Evolutionary conservation across 495 filamentous ascomycete species (phyloP).

Genomic region (Podospora bellae-mahoneyi): DNA sequence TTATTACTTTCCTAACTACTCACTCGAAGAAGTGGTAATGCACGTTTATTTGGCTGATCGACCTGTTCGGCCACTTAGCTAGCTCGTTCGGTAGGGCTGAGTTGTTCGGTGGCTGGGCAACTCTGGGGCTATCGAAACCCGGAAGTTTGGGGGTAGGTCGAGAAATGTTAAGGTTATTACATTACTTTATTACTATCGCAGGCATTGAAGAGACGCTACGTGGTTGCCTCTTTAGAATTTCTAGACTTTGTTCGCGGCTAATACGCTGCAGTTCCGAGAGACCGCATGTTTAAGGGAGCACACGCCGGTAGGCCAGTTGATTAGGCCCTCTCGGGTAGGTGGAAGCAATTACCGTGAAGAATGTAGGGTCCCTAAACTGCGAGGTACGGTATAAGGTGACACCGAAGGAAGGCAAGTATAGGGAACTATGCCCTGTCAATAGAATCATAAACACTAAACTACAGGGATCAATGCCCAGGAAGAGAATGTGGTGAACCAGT

Average conservation of each 20-base stretch:
- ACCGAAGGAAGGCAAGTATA: background rate
- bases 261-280: no score
- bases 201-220: background rate
- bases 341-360: no score
- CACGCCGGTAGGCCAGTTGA: no score
- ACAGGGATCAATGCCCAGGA: background rate
- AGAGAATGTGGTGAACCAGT: background rate
- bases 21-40: constrained; percentile 15
- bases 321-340: no score
- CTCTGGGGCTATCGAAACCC: background rate
- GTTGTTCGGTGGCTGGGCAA: background rate
- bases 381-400: no score
- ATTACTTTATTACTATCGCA: background rate
- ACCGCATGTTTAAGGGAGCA: no score
- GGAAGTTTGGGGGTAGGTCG: background rate
- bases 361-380: no score
- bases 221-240: background rate
- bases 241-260: no score
- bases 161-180: background rate
- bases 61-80: constrained; percentile 9
- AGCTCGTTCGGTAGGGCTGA: background rate
- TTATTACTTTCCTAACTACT: constrained; percentile 14
- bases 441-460: background rate
- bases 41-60: constrained; percentile 10
- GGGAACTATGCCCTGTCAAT: background rate